These are phyloP conservation scores for Trichophyton benhamiae DNA, from an alignment of 2,329 filamentous ascomycete genomes.

Conservation along the genomic window DNA sequence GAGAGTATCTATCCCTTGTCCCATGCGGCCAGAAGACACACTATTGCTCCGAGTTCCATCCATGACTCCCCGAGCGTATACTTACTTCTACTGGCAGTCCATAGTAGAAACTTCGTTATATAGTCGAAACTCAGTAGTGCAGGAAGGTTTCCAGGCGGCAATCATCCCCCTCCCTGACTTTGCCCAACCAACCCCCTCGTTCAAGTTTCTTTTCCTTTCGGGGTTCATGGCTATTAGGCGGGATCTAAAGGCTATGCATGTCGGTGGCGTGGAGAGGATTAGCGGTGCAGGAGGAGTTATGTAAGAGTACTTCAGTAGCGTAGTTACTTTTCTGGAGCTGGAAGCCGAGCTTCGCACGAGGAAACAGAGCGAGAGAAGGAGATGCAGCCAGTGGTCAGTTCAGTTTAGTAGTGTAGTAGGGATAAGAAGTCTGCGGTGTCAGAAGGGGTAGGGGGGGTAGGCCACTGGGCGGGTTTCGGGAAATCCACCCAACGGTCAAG, in stretches of 20 bases:
- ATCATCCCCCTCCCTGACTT: not conserved
- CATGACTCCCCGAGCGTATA: not conserved
- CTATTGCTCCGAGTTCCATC: not conserved
- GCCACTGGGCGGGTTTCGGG: not conserved
- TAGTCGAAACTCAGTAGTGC: not conserved
- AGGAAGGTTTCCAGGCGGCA: not conserved
- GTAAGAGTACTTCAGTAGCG: too few species aligned
- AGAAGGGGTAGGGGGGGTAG: not conserved
- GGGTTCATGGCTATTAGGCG: not conserved
- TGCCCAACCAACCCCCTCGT: not conserved
- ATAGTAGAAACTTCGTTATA: too few species aligned
- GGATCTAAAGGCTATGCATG: slow-evolving; percentile 2
- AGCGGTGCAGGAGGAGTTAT: not conserved
- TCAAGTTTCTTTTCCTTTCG: not conserved
- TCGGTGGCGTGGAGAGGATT: slow-evolving; percentile 1
- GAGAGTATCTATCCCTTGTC: not conserved
- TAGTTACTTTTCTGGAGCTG: not conserved
- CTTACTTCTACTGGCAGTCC: not conserved
- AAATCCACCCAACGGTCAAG: not conserved
- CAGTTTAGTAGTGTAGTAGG: too few species aligned
- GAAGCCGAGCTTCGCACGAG: not conserved
- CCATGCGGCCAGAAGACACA: not conserved
- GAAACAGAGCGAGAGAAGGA: not conserved
- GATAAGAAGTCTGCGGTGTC: too few species aligned
- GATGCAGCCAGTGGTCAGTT: too few species aligned